Evolutionary conservation across 345 rosid genomes (phyloP), one percentile per base, ranked within the genome.

Genomic region (Pugionium cornutum): DNA sequence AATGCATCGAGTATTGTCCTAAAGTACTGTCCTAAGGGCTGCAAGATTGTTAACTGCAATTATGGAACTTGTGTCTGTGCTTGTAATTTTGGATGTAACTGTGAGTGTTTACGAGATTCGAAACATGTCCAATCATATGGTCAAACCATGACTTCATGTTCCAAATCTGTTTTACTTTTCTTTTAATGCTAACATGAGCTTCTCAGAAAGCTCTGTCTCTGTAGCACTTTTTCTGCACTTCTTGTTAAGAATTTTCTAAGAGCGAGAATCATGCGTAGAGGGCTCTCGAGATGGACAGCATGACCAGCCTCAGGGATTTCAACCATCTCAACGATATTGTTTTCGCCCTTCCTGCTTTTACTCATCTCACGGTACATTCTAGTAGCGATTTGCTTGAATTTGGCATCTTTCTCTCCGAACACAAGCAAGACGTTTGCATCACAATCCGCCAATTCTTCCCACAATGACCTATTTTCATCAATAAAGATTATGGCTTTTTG

Each of bases 201-300:
- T 69, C 55, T 52, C 29, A 44, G 74, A 52, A 54, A 65, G 63
- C 61, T 46, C 42, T 2, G 46, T 53, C 58, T 58, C 73, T 40
- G 50, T 40, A 4, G 70, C 76, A 4, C 40, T 41, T 61, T 18
- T 48, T 67, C 47, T 32, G 68, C 39, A 74, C 44, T 18, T 54
- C 74, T 70, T 42, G 74, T 73, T 50, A 86, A 41, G 77, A 89
- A 92, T 64, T 75, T 75, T 64, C 95, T 77, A 45, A 92, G 59
- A 31, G 87, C 73, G 33, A 75, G 72, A 30, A 85, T 73, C 45
- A 89, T n/a, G 0, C 64, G 51, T 1, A 89, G 91, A 68, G 96
- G 98, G 68, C 80, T 84, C 82, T 92, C 98, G 60, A 92, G 67
- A 81, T 92, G 96, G 7, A 81, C 89, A n/a, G 92, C 98, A 49